These are phyloP conservation scores for Atkinsonella texensis DNA, from an alignment of 2,329 filamentous ascomycete genomes.

Conservation along the genomic window DNA sequence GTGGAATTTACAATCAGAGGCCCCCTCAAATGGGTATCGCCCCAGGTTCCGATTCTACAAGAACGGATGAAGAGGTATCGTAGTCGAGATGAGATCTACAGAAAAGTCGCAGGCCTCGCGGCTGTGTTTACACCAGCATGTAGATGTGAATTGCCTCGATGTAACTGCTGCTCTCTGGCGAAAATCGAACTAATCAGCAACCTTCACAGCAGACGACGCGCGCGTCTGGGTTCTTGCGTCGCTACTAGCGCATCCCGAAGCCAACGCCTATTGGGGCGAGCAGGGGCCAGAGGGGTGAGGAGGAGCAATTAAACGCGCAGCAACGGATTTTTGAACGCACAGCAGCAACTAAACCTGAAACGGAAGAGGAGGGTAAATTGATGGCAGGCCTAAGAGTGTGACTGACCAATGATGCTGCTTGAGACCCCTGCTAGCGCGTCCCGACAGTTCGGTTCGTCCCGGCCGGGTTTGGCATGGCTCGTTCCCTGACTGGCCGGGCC, in stretches of 20 bases:
- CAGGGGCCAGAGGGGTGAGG: slow-evolving; percentile 6
- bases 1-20: no score
- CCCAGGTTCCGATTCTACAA: not conserved
- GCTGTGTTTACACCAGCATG: no score
- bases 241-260: slow-evolving; percentile 12
- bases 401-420: slow-evolving; percentile 11
- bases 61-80: not conserved
- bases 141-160: no score
- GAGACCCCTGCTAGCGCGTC: slow-evolving; percentile 19
- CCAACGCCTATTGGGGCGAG: slow-evolving; percentile 15
- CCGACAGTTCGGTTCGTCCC: slow-evolving; percentile 24
- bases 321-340: no score
- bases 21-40: not conserved
- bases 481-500: slow-evolving; percentile 16
- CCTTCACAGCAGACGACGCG: slow-evolving; percentile 16
- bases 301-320: no score
- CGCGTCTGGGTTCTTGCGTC: slow-evolving; percentile 13
- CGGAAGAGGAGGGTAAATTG: slow-evolving; percentile 2
- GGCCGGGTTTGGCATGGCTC: slow-evolving; percentile 7
- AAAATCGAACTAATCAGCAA: slow-evolving; percentile 1
- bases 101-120: no score
- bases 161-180: no score
- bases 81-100: no score
- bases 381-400: not conserved
- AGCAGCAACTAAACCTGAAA: no score